A percentile compares a stretch with the other conserved stretches of the same genome.
phyloP scores from a whole-genome alignment of 305 asterid species.

The Rubia balearica region DNA sequence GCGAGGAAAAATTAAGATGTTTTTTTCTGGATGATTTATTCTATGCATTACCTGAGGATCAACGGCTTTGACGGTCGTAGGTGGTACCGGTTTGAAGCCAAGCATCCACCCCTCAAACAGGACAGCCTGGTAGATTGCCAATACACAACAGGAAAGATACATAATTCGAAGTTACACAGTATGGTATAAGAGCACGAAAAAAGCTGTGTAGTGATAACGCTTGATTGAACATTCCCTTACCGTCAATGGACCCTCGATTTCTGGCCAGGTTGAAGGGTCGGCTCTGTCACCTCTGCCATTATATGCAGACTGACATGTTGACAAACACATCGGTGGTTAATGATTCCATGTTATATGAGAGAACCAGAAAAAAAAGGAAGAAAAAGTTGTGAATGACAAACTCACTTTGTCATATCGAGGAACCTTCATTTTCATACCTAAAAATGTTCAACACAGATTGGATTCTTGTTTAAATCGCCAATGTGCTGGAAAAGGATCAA shows the following conservation, averaged over 20 bases:
- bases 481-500: conserved; percentile 16
- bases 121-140: conserved; percentile 50
- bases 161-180: neutral
- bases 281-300: conserved; percentile 92
- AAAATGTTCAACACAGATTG: conserved; percentile 20
- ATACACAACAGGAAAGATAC: neutral
- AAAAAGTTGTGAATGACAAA: conserved; percentile 11
- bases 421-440: conserved; percentile 81
- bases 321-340: conserved; percentile 25
- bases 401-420: conserved; percentile 91
- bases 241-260: conserved; percentile 86
- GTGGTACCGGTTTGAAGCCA: conserved; percentile 82
- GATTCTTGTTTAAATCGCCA: neutral
- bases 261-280: conserved; percentile 92
- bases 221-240: conserved; percentile 34
- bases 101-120: conserved; percentile 99
- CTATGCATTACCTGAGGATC: conserved; percentile 72
- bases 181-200: neutral
- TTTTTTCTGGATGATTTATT: neutral
- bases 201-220: neutral
- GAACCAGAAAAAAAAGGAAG: neutral
- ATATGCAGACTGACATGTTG: conserved; percentile 66
- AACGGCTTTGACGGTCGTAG: conserved; percentile 60
- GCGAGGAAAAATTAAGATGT: neutral
- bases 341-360: conserved; percentile 18